Conservation (phyloP, 1,139 yeast species). For the Debaryomyces singareniensis region DNA sequence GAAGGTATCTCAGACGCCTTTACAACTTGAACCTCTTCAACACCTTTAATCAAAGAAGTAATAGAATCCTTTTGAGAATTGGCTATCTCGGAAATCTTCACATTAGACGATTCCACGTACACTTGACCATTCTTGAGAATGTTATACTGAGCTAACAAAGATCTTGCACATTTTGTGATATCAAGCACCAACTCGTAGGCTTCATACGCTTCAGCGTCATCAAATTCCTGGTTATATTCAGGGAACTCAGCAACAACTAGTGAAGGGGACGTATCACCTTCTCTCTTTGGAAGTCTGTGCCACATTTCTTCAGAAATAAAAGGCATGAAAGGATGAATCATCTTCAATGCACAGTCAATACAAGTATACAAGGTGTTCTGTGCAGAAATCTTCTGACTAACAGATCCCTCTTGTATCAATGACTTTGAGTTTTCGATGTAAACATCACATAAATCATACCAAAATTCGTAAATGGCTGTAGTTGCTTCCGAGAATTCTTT, state of each 20-base stretch:
- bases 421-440: conserved; percentile 96
- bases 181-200: conserved; percentile 82
- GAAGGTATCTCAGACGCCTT: conserved; percentile 56
- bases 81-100: conserved; percentile 46
- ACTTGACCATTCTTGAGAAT: conserved; percentile 85
- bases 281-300: conserved; percentile 95
- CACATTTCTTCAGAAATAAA: conserved; percentile 95
- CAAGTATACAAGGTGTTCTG: conserved; percentile 91
- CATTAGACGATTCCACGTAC: conserved; percentile 61
- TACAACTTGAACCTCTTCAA: conserved; percentile 63
- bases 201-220: conserved; percentile 55
- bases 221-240: conserved; percentile 50
- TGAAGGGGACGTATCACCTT: conserved; percentile 60
- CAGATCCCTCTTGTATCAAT: conserved; percentile 86
- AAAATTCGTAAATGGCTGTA: conserved; percentile 80
- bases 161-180: conserved; percentile 87
- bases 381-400: conserved; percentile 79
- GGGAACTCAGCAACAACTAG: conserved; percentile 82
- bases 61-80: conserved; percentile 73
- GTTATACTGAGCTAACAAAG: conserved; percentile 82
- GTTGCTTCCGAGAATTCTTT: conserved; percentile 91
- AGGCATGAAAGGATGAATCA: conserved; percentile 99
- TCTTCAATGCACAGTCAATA: conserved; percentile 82
- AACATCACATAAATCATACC: conserved; percentile 96
- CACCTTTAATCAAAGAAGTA: conserved; percentile 87